Percentiles rank a stretch among this genome's conserved stretches.
These are phyloP conservation scores for Fusarium mundagurra DNA, from an alignment of 2,329 filamentous ascomycete genomes.

Conservation along the genomic window DNA sequence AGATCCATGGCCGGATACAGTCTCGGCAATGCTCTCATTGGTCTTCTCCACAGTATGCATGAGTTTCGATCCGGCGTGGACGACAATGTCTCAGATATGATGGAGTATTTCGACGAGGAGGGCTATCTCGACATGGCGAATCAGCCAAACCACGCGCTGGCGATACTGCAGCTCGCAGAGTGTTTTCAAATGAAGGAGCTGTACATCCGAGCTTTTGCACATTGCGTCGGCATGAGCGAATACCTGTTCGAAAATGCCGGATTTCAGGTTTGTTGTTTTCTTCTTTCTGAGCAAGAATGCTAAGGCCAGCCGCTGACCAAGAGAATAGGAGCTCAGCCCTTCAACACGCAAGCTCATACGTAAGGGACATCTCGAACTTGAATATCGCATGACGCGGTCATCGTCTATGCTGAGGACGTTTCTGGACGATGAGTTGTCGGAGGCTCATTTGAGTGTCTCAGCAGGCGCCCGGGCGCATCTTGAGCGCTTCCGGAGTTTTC, in stretches of 20 bases:
- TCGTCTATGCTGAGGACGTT: constrained; percentile 71
- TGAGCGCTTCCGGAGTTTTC: constrained; percentile 75
- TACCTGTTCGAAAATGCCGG: constrained; percentile 65
- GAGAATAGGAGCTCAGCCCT: constrained; percentile 56
- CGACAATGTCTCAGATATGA: constrained; percentile 69
- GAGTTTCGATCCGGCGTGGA: constrained; percentile 64
- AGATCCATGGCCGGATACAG: constrained; percentile 74
- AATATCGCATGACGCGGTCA: constrained; percentile 67
- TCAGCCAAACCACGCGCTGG: constrained; percentile 74
- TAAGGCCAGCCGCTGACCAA: constrained; percentile 35
- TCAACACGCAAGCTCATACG: constrained; percentile 73
- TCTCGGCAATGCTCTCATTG: constrained; percentile 71
- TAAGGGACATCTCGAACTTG: constrained; percentile 71
- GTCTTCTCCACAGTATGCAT: constrained; percentile 72
- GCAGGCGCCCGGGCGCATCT: constrained; percentile 71
- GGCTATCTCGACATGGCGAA: constrained; percentile 75
- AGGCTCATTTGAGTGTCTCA: constrained; percentile 71
- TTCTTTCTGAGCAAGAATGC: neutral
- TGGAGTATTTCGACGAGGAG: constrained; percentile 73
- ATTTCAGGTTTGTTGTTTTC: constrained; percentile 62
- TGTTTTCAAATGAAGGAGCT: constrained; percentile 69
- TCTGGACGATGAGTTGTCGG: constrained; percentile 75
- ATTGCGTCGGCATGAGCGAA: constrained; percentile 82
- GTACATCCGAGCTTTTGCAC: constrained; percentile 78
- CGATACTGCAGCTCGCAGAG: constrained; percentile 74